Conservation (phyloP, 1,284 basidiomycete genomes). For the Earliella scabrosa region DNA sequence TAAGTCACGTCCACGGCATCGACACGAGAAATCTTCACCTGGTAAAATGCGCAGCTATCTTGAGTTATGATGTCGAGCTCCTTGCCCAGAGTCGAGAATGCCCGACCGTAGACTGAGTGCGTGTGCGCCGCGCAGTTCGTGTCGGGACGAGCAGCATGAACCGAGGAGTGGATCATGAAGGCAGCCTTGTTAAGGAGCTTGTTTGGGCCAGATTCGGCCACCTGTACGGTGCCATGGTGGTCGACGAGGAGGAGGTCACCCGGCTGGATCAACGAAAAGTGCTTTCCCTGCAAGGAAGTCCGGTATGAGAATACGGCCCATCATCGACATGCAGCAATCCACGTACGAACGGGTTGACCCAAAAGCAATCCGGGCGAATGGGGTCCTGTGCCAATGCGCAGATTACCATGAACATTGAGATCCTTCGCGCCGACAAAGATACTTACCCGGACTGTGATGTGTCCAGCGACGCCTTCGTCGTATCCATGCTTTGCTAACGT, state of each 20-base stretch:
- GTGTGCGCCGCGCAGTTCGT: slow-evolving; percentile 69
- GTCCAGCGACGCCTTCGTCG: slow-evolving; percentile 65
- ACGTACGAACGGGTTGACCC: slow-evolving; percentile 55
- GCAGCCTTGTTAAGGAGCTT: slow-evolving; percentile 50
- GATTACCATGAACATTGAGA: background rate
- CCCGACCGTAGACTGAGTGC: slow-evolving; percentile 63
- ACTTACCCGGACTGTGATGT: slow-evolving; percentile 60
- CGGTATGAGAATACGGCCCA: background rate
- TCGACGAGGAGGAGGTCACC: slow-evolving; percentile 52
- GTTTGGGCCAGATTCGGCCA: slow-evolving; percentile 42
- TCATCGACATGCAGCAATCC: background rate
- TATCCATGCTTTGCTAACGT: slow-evolving; percentile 56
- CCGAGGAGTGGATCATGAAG: slow-evolving; percentile 56
- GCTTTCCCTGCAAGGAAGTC: slow-evolving; percentile 36
- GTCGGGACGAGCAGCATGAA: slow-evolving; percentile 65
- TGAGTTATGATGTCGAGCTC: slow-evolving; percentile 58
- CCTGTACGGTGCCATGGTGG: slow-evolving; percentile 52
- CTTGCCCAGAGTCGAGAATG: slow-evolving; percentile 62
- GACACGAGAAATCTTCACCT: slow-evolving; percentile 21
- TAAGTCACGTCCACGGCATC: too few relatives aligned
- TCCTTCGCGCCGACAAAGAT: background rate
- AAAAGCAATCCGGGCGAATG: slow-evolving; percentile 55
- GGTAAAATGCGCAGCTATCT: slow-evolving; percentile 51
- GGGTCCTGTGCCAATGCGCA: slow-evolving; percentile 42
- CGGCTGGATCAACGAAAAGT: slow-evolving; percentile 51